phyloP scores from a whole-genome alignment of 2,329 filamentous ascomycete species.

The Dothistroma septosporum region DNA sequence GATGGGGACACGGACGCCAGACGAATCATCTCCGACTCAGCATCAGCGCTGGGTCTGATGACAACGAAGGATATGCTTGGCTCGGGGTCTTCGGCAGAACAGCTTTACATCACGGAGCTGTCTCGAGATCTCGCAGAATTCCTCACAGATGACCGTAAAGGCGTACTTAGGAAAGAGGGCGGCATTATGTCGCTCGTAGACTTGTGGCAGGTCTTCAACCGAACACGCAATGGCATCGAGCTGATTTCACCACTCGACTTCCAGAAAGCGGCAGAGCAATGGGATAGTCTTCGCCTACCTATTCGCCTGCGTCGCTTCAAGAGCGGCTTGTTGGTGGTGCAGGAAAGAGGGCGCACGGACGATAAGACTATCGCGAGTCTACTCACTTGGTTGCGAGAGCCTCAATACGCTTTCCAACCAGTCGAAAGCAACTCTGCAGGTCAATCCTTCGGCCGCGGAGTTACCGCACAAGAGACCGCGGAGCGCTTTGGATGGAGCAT shows the following conservation, averaged over 20 bases:
- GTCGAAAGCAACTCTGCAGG: constrained; percentile 69
- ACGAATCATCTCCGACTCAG: constrained; percentile 73
- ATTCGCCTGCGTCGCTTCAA: constrained; percentile 84
- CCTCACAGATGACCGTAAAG: constrained; percentile 76
- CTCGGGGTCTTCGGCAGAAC: constrained; percentile 68
- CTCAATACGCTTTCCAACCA: constrained; percentile 18
- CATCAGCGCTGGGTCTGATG: constrained; percentile 78
- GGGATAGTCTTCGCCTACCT: constrained; percentile 82
- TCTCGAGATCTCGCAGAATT: constrained; percentile 84
- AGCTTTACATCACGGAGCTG: constrained; percentile 83
- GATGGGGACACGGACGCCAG: constrained; percentile 56
- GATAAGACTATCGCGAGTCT: constrained; percentile 79
- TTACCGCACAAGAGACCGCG: constrained; percentile 85
- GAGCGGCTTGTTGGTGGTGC: constrained; percentile 90
- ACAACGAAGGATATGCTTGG: constrained; percentile 92
- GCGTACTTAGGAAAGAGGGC: constrained; percentile 72
- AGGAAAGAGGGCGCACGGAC: constrained; percentile 81
- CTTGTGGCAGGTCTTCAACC: constrained; percentile 91
- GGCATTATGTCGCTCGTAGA: constrained; percentile 88
- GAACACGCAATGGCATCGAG: constrained; percentile 87
- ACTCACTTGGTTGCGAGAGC: constrained; percentile 68
- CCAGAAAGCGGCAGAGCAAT: constrained; percentile 79
- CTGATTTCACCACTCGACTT: constrained; percentile 89
- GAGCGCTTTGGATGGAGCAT: constrained; percentile 95
- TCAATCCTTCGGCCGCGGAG: constrained; percentile 71